Evolutionary conservation across 192 early-diverging fungal species (phyloP).

Genomic region (Backusella liffmaniae): DNA sequence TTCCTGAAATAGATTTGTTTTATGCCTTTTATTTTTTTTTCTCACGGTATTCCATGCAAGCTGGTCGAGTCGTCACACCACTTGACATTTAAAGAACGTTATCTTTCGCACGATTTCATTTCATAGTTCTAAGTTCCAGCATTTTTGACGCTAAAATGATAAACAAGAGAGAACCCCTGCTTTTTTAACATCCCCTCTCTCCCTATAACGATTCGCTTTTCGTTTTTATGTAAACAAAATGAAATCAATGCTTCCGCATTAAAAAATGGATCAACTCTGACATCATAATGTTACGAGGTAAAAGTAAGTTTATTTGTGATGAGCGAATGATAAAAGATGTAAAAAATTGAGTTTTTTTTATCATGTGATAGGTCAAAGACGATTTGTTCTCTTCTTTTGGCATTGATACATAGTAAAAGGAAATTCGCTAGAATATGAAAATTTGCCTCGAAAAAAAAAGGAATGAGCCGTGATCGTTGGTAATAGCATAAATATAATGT

Average conservation of each 20-base stretch:
- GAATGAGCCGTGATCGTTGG: not conserved
- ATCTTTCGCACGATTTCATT: not conserved
- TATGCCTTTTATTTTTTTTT: not conserved
- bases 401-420: not conserved
- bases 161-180: not conserved
- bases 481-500: not conserved
- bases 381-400: not conserved
- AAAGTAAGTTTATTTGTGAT: not conserved
- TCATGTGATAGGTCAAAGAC: not conserved
- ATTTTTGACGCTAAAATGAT: not conserved
- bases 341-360: not conserved
- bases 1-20: not conserved
- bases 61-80: not conserved
- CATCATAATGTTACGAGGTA: not conserved
- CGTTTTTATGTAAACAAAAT: not conserved
- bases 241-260: not conserved
- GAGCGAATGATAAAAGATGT: not conserved
- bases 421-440: too few relatives aligned
- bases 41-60: not conserved
- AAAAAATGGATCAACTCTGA: not conserved
- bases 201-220: not conserved
- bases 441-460: not conserved
- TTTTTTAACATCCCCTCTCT: not conserved
- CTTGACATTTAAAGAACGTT: not conserved
- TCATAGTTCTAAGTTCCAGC: not conserved